phyloP scores from a whole-genome alignment of 495 filamentous ascomycete species.

The Corynascus novoguineensis region DNA sequence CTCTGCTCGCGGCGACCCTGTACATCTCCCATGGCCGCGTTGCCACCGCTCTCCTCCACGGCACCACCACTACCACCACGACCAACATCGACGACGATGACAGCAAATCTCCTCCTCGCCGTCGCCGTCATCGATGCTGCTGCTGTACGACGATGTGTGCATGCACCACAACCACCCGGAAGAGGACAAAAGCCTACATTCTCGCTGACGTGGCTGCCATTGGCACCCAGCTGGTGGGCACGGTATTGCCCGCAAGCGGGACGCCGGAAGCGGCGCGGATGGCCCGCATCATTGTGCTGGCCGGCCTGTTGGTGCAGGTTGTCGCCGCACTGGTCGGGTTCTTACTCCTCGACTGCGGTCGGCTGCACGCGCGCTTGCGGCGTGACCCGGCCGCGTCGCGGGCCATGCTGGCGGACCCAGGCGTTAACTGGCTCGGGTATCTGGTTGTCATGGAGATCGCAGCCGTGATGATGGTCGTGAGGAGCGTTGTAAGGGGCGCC shows the following conservation, averaged over 20 bases:
- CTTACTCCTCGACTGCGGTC: not conserved
- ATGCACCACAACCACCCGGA: not conserved
- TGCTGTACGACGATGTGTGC: not conserved
- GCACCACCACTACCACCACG: not conserved
- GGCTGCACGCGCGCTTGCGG: not conserved
- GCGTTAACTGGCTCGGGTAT: conserved; percentile 4
- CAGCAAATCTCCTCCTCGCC: too few species aligned
- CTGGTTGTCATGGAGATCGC: conserved; percentile 2
- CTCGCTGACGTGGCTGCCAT: conserved; percentile 1
- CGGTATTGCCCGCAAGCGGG: not conserved
- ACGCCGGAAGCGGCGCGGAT: not conserved
- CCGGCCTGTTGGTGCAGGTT: not conserved
- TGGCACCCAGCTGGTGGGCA: conserved; percentile 5
- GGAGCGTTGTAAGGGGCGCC: not conserved
- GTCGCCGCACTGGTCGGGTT: conserved; percentile 1
- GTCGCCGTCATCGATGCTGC: not conserved
- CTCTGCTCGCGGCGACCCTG: not conserved
- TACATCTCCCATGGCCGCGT: not conserved
- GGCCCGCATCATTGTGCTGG: not conserved
- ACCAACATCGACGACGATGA: not conserved
- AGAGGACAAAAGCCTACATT: not conserved
- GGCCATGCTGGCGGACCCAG: not conserved
- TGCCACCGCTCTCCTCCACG: not conserved
- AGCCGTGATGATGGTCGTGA: not conserved
- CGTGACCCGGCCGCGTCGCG: not conserved